phyloP scores from a whole-genome alignment of 148 eudicot genomes.

The Vaccinium darrowii region DNA sequence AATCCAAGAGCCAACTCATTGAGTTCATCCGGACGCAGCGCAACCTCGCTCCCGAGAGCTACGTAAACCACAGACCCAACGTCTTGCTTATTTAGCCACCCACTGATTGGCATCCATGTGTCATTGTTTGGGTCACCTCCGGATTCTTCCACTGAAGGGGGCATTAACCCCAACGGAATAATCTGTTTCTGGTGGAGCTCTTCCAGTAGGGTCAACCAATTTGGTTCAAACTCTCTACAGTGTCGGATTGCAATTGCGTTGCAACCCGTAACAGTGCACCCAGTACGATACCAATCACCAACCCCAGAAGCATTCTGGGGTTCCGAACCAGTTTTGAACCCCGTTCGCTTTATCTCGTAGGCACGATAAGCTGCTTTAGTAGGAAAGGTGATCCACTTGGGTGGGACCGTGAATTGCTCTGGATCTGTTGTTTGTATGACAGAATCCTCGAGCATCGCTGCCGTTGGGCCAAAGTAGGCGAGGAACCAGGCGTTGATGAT shows the following conservation, averaged over 20 bases:
- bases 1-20: slow-evolving; percentile 25
- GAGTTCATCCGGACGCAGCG: background rate
- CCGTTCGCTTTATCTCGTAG: background rate
- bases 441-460: background rate
- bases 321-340: background rate
- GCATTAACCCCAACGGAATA: slow-evolving; percentile 16
- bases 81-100: background rate
- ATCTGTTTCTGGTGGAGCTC: slow-evolving; percentile 13
- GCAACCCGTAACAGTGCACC: background rate
- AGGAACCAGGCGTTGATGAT: slow-evolving; percentile 16
- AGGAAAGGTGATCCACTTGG: slow-evolving; percentile 15
- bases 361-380: slow-evolving; percentile 3
- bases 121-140: background rate
- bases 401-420: slow-evolving; percentile 12
- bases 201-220: slow-evolving; percentile 15
- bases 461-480: slow-evolving; percentile 17
- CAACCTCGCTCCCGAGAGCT: slow-evolving; percentile 20
- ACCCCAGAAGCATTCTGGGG: background rate
- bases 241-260: background rate
- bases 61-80: slow-evolving; percentile 13
- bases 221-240: slow-evolving; percentile 15
- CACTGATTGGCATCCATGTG: background rate
- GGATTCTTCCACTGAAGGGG: background rate
- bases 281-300: background rate
- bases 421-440: background rate